Base-by-base conservation (phyloP, 352 stramenopile genomes). In the Pythium oligandrum region DNA sequence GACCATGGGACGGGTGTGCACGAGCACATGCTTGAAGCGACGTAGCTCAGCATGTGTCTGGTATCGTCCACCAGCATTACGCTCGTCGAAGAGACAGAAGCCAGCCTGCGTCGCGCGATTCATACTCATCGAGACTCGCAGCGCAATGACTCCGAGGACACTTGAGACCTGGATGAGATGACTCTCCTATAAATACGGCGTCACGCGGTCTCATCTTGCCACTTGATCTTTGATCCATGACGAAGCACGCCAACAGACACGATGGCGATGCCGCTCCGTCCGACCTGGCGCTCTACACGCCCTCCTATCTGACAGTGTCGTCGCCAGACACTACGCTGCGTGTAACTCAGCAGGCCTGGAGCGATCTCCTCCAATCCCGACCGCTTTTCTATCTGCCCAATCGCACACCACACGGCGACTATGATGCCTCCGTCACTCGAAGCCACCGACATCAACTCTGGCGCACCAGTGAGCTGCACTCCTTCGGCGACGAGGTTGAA, bases 51-150 rank as follows among this genome's bases (percentile, higher is more conserved):
- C 79, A 37, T 83, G 71, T 11, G 80, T 88, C 66, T 92, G 79
- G 47, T 71, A 86, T n/a, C 78, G 69, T 7, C 82, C 79, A 3
- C 82, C 79, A 26, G 73, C 72, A 48, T 90, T 92, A 31, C 82
- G 78, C 61, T 92, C 82, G 47, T 92, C 82, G 38, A 92, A 92
- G 17, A 66, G 52, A 59, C 75, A 88, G 51, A 89, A 91, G 4
- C 80, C 80, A 10, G 69, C 73, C 39, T 88, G 78, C 8, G 75
- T 79, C 39, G 60, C 60, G 35, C 75, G 78, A 48, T 88, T 85
- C 70, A 89, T 83, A 12, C 42, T 61, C 56, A 65, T 70, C 10
- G 39, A 62, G 17, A 26, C 17, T 26, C 17, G 17, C 17, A 26
- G 17, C 17, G 17, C 17, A 26, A 26, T 30, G n/a, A 56, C 39